Conservation (phyloP, 345 rosid genomes). For the Rhizophora mangle region DNA sequence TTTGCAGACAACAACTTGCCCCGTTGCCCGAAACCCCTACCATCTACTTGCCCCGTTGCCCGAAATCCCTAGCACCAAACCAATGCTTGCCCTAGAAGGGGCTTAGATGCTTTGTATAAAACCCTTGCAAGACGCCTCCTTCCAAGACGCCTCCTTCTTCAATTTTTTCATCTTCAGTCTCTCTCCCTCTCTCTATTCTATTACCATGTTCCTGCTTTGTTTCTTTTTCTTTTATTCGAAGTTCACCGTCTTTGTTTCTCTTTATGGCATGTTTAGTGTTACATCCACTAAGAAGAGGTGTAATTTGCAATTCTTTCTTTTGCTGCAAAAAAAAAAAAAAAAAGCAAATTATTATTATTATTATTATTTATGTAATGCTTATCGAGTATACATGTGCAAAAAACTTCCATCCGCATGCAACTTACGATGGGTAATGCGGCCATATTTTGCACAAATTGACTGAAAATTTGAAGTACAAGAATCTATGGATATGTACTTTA, state of each 20-base stretch:
- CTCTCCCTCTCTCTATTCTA: not conserved
- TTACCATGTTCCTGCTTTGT: not conserved
- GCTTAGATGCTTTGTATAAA: not conserved
- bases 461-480: not conserved
- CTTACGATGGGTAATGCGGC: conserved; percentile 40
- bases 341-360: not conserved
- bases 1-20: not conserved
- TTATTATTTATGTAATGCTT: not conserved
- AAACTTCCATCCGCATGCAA: conserved; percentile 55
- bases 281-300: too few species aligned
- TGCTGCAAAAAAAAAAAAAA: not conserved
- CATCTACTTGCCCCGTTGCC: not conserved
- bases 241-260: too few species aligned
- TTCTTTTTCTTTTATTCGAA: not conserved
- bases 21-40: not conserved
- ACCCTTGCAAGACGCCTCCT: not conserved
- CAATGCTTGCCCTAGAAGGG: not conserved
- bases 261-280: too few species aligned
- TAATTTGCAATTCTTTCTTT: too few species aligned
- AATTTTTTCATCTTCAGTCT: not conserved
- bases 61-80: not conserved
- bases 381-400: conserved; percentile 25
- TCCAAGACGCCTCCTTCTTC: not conserved
- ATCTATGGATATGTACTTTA: not conserved
- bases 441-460: conserved; percentile 41